A percentile compares a stretch with the other conserved stretches of the same genome.
Conservation (phyloP, 495 filamentous ascomycete species). For the Filosporella fistucella region DNA sequence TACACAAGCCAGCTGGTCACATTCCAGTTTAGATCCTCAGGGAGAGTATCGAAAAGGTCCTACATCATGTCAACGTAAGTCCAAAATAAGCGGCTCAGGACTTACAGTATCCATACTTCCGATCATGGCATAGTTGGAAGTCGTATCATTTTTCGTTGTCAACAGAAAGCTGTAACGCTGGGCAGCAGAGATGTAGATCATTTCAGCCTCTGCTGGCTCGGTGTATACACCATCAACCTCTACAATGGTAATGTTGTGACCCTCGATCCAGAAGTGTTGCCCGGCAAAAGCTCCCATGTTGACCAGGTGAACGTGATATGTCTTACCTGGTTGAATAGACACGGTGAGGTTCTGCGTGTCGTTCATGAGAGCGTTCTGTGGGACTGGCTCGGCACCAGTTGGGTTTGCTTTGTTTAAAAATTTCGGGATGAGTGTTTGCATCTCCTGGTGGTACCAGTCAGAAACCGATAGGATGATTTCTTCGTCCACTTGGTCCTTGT, state of each 20-base stretch:
- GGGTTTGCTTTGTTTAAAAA: conserved; percentile 58
- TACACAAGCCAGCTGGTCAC: conserved; percentile 79
- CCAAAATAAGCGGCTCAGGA: not conserved
- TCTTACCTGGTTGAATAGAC: conserved; percentile 62
- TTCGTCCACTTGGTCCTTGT: conserved; percentile 48
- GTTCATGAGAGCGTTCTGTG: conserved; percentile 40
- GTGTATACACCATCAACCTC: conserved; percentile 51
- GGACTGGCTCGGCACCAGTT: conserved; percentile 60
- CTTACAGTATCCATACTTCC: conserved; percentile 55
- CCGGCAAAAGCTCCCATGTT: conserved; percentile 64
- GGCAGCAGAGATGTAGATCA: conserved; percentile 55
- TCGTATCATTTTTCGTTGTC: conserved; percentile 59
- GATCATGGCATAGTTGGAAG: conserved; percentile 63
- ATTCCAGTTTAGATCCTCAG: conserved; percentile 64
- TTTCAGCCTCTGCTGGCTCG: conserved; percentile 49
- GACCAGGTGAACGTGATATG: conserved; percentile 72
- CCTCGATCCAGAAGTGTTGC: conserved; percentile 68
- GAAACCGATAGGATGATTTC: conserved; percentile 52
- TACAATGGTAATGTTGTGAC: conserved; percentile 55
- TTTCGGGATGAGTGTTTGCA: conserved; percentile 48
- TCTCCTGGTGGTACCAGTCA: conserved; percentile 40
- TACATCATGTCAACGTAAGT: conserved; percentile 24
- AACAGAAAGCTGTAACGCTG: conserved; percentile 68
- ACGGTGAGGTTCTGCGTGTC: conserved; percentile 48
- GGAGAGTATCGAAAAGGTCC: conserved; percentile 66